phyloP scores from a whole-genome alignment of 805 yeast genomes.

The Saturnispora saitoi region DNA sequence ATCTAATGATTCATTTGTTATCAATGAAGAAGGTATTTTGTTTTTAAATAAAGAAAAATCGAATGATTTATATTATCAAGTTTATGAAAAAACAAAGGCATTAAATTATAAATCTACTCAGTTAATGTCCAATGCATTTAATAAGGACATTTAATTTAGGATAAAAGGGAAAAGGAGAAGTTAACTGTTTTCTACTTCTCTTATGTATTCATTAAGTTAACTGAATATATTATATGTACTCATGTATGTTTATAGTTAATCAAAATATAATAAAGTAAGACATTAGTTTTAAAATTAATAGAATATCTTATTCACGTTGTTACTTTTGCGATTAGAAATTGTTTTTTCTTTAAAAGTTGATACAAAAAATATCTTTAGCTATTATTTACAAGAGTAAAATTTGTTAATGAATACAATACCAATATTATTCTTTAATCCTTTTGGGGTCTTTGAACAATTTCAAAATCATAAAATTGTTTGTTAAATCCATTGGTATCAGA shows the following conservation, averaged over 20 bases:
- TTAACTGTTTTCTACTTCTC: neutral
- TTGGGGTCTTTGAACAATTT: slow-evolving; percentile 27
- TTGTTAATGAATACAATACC: neutral
- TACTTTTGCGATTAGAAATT: too few relatives aligned
- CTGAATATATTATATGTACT: neutral
- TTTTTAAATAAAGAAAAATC: slow-evolving; percentile 47
- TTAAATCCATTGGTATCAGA: slow-evolving; percentile 24
- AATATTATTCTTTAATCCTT: neutral
- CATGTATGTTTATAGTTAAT: slow-evolving; percentile 1
- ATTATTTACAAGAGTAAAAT: neutral
- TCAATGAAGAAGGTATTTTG: slow-evolving; percentile 29
- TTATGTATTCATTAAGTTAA: neutral
- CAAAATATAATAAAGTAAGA: neutral
- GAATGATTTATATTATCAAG: slow-evolving; percentile 54
- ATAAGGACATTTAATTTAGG: neutral
- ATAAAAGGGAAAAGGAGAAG: neutral
- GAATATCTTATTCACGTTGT: too few relatives aligned
- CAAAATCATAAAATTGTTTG: slow-evolving; percentile 22
- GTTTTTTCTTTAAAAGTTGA: too few relatives aligned
- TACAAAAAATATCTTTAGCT: neutral
- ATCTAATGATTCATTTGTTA: slow-evolving; percentile 5
- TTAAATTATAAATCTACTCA: slow-evolving; percentile 52
- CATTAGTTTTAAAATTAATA: too few relatives aligned
- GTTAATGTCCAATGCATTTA: slow-evolving; percentile 38
- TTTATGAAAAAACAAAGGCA: slow-evolving; percentile 61